A percentile compares a stretch with the other conserved stretches of the same genome.
Evolutionary conservation across 106 monocot species (phyloP).

Genomic region (Ottelia alismoides): DNA sequence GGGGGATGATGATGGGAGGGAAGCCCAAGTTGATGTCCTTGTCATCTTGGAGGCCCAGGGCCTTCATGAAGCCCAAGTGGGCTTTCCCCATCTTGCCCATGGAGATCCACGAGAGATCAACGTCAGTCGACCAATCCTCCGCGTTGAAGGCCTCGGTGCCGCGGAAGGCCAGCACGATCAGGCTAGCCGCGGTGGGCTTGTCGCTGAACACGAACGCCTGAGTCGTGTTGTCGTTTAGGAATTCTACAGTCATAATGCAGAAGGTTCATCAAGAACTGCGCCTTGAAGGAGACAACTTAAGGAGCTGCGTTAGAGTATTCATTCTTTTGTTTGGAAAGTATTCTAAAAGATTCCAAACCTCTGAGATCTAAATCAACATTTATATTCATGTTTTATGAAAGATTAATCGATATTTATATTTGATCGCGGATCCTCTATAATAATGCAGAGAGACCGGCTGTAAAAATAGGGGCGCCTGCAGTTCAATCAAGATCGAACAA

Average conservation of each 20-base stretch:
- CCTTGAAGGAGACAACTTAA: background rate
- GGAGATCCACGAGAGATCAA: conserved; percentile 43
- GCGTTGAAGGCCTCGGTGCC: conserved; percentile 58
- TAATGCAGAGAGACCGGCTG: no score
- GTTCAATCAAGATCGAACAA: no score
- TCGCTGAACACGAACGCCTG: conserved; percentile 46
- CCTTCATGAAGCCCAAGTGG: conserved; percentile 48
- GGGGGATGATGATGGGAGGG: conserved; percentile 42
- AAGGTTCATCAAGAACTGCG: no score
- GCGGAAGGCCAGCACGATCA: conserved; percentile 39
- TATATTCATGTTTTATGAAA: no score
- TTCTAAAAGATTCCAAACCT: background rate
- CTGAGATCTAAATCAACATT: background rate
- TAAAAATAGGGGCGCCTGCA: no score
- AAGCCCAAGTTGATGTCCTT: no score
- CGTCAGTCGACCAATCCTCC: conserved; percentile 40
- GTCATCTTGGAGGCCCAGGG: conserved; percentile 46
- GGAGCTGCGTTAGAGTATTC: background rate
- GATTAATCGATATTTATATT: no score
- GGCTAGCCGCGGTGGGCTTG: conserved; percentile 28
- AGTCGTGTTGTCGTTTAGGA: conserved; percentile 17
- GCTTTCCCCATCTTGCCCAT: conserved; percentile 25
- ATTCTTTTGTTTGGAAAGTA: no score
- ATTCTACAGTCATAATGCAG: conserved; percentile 12
- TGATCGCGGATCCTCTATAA: no score